Percentiles rank a stretch among this genome's conserved stretches.
These are phyloP conservation scores for Geranium brycei DNA, from an alignment of 345 rosid genomes.

Conservation along the genomic window DNA sequence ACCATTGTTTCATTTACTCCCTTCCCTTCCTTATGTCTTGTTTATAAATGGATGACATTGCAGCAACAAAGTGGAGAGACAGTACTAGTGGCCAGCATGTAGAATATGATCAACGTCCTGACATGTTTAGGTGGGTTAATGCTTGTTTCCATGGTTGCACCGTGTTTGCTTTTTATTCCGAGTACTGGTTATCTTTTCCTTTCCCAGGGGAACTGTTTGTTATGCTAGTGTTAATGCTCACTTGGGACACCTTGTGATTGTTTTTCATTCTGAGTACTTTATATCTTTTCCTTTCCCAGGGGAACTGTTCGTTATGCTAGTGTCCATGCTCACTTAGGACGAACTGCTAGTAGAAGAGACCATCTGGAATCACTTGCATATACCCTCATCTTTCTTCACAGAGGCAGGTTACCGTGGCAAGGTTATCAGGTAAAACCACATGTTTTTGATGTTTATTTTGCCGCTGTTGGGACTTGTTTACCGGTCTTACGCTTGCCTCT, in stretches of 20 bases:
- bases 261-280: neutral
- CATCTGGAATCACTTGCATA: conserved; percentile 8
- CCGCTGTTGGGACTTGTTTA: neutral
- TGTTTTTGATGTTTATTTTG: neutral
- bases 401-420: conserved; percentile 7
- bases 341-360: conserved; percentile 12
- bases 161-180: neutral
- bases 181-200: neutral
- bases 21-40: neutral
- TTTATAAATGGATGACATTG: neutral
- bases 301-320: conserved; percentile 7
- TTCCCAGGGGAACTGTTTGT: conserved; percentile 4
- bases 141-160: neutral
- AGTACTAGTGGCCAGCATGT: conserved; percentile 17
- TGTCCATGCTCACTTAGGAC: conserved; percentile 10
- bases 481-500: neutral
- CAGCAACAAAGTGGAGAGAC: conserved; percentile 18
- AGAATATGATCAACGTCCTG: conserved; percentile 19
- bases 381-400: conserved; percentile 6
- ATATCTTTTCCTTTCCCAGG: neutral
- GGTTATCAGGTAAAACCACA: conserved; percentile 6
- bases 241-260: neutral
- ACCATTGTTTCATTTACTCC: neutral
- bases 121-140: conserved; percentile 13
- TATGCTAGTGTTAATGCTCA: conserved; percentile 10